Conservation (phyloP, 805 yeast species). For the Jamesozyma hellenica region DNA sequence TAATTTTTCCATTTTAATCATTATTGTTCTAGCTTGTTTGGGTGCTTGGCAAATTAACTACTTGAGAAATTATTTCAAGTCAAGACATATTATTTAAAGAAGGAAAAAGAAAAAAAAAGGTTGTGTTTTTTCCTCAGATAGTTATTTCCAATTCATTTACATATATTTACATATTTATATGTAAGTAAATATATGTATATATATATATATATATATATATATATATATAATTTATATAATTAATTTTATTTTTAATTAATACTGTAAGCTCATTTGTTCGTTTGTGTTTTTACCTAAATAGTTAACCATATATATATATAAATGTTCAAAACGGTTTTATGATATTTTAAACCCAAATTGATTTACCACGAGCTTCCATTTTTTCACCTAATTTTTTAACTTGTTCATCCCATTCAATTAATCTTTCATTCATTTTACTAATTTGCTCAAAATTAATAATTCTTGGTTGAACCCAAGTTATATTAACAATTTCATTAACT, state of each 20-base stretch:
- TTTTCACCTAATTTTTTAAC: slow-evolving; percentile 56
- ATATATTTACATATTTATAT: too few relatives aligned
- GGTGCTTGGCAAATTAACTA: slow-evolving; percentile 92
- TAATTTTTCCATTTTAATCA: slow-evolving; percentile 66
- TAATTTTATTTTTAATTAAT: too few relatives aligned
- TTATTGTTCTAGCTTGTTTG: slow-evolving; percentile 59
- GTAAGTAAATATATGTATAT: too few relatives aligned
- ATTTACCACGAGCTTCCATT: slow-evolving; percentile 52
- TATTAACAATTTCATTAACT: slow-evolving; percentile 63
- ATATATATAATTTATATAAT: too few relatives aligned
- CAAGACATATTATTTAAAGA: slow-evolving; percentile 57
- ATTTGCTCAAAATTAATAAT: slow-evolving; percentile 79
- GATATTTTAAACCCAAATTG: slow-evolving; percentile 42
- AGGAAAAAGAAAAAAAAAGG: background rate
- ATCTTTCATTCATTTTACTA: slow-evolving; percentile 58
- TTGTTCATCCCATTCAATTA: slow-evolving; percentile 67
- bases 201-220: background rate
- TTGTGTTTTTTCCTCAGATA: too few relatives aligned
- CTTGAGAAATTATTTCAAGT: slow-evolving; percentile 83
- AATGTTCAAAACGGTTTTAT: background rate
- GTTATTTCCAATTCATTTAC: too few relatives aligned
- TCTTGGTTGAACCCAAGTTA: slow-evolving; percentile 95
- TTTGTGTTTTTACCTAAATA: too few relatives aligned
- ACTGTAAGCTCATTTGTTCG: too few relatives aligned
- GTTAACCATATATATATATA: slow-evolving; percentile 1